Conservation (phyloP, 352 stramenopile genomes). For the Peronosclerospora sorghi region DNA sequence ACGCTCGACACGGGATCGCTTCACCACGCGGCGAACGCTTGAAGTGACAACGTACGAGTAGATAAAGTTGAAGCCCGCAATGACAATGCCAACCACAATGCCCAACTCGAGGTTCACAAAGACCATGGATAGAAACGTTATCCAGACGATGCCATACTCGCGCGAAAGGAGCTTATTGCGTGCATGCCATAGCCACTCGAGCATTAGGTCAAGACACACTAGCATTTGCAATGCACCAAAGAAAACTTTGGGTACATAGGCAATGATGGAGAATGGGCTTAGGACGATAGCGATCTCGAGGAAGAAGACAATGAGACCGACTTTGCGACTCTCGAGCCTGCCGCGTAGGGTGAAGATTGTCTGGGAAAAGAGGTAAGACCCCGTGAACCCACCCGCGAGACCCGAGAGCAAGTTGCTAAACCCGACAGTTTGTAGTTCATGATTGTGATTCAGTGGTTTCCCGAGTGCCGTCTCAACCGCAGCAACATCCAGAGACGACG, state of each 20-base stretch:
- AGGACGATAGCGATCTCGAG: conserved; percentile 72
- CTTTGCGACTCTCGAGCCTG: conserved; percentile 59
- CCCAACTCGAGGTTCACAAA: conserved; percentile 90
- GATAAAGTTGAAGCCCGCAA: conserved; percentile 86
- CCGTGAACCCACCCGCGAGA: conserved; percentile 93
- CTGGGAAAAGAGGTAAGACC: conserved; percentile 98
- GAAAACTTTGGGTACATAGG: conserved; percentile 95
- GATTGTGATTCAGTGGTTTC: conserved; percentile 90
- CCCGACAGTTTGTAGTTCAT: conserved; percentile 92
- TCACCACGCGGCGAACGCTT: conserved; percentile 69
- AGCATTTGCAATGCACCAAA: conserved; percentile 95
- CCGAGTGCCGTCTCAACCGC: conserved; percentile 95
- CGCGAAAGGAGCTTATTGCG: conserved; percentile 75
- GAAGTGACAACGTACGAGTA: conserved; percentile 65
- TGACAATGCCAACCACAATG: conserved; percentile 88
- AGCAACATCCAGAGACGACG: conserved; percentile 94
- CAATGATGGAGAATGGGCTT: conserved; percentile 90
- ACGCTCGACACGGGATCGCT: conserved; percentile 70
- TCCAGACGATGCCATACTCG: conserved; percentile 90
- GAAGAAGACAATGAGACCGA: conserved; percentile 64
- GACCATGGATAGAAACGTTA: conserved; percentile 92
- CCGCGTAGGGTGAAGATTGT: conserved; percentile 86
- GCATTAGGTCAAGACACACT: conserved; percentile 94
- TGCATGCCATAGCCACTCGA: conserved; percentile 91
- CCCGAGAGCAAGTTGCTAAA: conserved; percentile 94